Conservation (phyloP, 345 rosid species). For the Lumnitzera littorea region DNA sequence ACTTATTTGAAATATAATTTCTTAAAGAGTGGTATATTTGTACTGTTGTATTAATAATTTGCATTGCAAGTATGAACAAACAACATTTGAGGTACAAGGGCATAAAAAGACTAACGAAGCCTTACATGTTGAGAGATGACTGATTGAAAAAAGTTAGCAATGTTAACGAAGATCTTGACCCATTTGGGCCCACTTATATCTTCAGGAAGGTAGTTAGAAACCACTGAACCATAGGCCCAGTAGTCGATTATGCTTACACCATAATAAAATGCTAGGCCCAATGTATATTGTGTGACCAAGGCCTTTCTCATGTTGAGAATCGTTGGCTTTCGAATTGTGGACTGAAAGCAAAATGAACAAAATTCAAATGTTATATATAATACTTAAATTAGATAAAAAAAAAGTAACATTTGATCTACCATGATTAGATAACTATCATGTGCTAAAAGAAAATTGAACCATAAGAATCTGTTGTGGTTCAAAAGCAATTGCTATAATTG, state of each 20-base stretch:
- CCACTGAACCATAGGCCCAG: slow-evolving; percentile 30
- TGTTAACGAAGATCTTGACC: slow-evolving; percentile 19
- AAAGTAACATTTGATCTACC: neutral
- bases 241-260: slow-evolving; percentile 17
- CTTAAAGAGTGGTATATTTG: too few relatives aligned
- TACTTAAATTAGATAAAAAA: neutral
- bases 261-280: slow-evolving; percentile 11
- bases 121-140: slow-evolving; percentile 9
- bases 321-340: slow-evolving; percentile 23
- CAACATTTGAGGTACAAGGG: too few relatives aligned
- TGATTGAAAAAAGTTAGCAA: slow-evolving; percentile 20
- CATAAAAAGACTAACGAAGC: too few relatives aligned
- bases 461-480: too few relatives aligned
- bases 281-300: slow-evolving; percentile 4
- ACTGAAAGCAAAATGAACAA: slow-evolving; percentile 8
- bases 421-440: too few relatives aligned
- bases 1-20: too few relatives aligned
- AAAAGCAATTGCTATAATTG: too few relatives aligned
- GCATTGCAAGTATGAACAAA: too few relatives aligned
- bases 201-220: slow-evolving; percentile 23
- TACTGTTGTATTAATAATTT: too few relatives aligned
- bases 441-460: too few relatives aligned
- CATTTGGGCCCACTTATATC: slow-evolving; percentile 6
- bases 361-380: neutral
- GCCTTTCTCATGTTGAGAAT: slow-evolving; percentile 34